Percentiles rank a stretch among this genome's conserved stretches.
Conservation (phyloP, 2,329 filamentous ascomycete species). For the Myriosclerotinia scirpicola region DNA sequence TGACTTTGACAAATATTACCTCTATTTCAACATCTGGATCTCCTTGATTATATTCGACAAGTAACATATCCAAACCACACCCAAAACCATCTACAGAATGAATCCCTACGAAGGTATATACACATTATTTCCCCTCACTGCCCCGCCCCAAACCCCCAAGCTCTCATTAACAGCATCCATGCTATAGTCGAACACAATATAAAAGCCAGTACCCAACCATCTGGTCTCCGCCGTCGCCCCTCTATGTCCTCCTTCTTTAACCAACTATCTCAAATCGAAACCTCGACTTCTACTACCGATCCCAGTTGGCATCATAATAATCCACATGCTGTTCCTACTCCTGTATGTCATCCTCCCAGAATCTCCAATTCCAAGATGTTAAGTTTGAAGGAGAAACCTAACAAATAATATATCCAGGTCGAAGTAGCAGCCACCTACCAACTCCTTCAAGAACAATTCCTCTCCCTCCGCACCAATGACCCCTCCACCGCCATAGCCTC, state of each 20-base stretch:
- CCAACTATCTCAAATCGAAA: slow-evolving; percentile 48
- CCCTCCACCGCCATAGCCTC: slow-evolving; percentile 44
- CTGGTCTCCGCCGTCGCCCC: slow-evolving; percentile 48
- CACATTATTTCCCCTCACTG: slow-evolving; percentile 24
- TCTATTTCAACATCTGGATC: background rate
- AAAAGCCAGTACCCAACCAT: slow-evolving; percentile 43
- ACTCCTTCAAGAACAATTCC: slow-evolving; percentile 59
- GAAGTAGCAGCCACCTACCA: slow-evolving; percentile 58
- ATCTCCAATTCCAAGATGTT: too few relatives aligned
- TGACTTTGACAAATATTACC: background rate
- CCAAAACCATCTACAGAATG: background rate
- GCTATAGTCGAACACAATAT: slow-evolving; percentile 63
- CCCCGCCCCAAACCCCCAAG: background rate
- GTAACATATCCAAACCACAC: fast-evolving
- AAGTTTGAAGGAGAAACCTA: background rate
- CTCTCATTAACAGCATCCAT: slow-evolving; percentile 26
- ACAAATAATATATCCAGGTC: slow-evolving; percentile 36
- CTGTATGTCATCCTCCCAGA: slow-evolving; percentile 33
- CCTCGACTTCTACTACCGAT: slow-evolving; percentile 34
- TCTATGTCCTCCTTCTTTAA: slow-evolving; percentile 65
- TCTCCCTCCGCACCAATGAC: slow-evolving; percentile 50
- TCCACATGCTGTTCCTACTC: slow-evolving; percentile 59
- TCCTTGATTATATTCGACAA: background rate
- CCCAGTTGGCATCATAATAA: slow-evolving; percentile 44
- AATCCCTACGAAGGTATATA: slow-evolving; percentile 57